Conservation (phyloP, 257 asterid species). For the Misopates orontium region DNA sequence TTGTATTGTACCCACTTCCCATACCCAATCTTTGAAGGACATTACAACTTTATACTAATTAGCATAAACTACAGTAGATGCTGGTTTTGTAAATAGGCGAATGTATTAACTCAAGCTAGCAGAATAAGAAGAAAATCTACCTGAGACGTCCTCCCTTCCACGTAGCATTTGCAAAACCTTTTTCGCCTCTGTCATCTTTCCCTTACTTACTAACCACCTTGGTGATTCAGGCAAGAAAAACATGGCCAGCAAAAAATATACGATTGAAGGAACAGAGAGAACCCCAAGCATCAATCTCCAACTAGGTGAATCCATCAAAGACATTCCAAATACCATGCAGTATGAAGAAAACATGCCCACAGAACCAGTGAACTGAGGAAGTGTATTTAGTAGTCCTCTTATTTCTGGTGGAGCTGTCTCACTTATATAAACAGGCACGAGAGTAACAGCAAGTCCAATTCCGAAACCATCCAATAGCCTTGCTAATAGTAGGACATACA, state of each 20-base stretch:
- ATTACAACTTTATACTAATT: too few species aligned
- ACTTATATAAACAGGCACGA: slow-evolving; percentile 85
- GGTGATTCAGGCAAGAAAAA: slow-evolving; percentile 94
- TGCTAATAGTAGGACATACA: slow-evolving; percentile 73
- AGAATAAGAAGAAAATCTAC: slow-evolving; percentile 29
- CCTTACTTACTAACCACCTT: slow-evolving; percentile 95
- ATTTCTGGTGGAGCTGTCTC: slow-evolving; percentile 97
- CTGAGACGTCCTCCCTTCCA: slow-evolving; percentile 87
- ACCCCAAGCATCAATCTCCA: slow-evolving; percentile 98
- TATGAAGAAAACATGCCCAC: slow-evolving; percentile 86
- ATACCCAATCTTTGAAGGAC: too few species aligned
- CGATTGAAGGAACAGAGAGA: slow-evolving; percentile 73
- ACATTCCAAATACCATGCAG: slow-evolving; percentile 93
- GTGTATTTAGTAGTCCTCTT: slow-evolving; percentile 74
- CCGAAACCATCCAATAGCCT: slow-evolving; percentile 95
- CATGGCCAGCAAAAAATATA: slow-evolving; percentile 60
- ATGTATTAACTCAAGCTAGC: too few species aligned
- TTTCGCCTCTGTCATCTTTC: slow-evolving; percentile 81
- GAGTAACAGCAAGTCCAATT: slow-evolving; percentile 87
- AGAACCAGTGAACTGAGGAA: slow-evolving; percentile 92
- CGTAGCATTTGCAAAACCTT: slow-evolving; percentile 68
- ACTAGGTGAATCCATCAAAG: slow-evolving; percentile 67
- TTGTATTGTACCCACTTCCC: too few species aligned
- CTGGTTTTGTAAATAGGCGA: too few species aligned
- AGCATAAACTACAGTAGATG: too few species aligned